Base-by-base conservation (phyloP, 495 filamentous ascomycete genomes). In the Lineolata rhizophorae region DNA sequence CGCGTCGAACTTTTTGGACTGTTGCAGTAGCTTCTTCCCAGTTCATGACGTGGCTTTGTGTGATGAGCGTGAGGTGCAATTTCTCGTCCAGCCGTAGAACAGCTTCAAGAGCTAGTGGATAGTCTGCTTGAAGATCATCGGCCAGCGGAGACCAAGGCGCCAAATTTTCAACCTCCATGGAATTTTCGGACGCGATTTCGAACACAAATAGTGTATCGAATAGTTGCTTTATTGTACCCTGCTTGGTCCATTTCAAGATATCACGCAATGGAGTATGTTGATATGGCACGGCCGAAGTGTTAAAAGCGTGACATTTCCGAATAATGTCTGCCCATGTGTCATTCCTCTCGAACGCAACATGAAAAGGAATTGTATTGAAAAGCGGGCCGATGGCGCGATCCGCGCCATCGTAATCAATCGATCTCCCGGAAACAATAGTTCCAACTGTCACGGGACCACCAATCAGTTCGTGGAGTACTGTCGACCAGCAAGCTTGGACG, bases 131-230 rank as follows among this genome's bases (percentile, higher is more conserved):
- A 2, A 44, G 50, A 5, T 51, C 48, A 0, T 57, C 56, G 13
- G 67, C 60, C 5, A 67, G 19, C 6, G 61, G 44, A 1, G 45
- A 53, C 72, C 77, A 82, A 1, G 76, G 42, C n/a, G n/a, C n/a
- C n/a, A n/a, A n/a, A n/a, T n/a, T n/a, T n/a, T n/a, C n/a, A n/a
- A n/a, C n/a, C n/a, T n/a, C n/a, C n/a, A n/a, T n/a, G n/a, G n/a
- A n/a, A n/a, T n/a, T n/a, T 18, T 40, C 35, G 3, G 16, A 24
- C 19, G 51, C 49, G 46, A 67, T 66, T 42, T 90, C 75, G 41
- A 90, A 93, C 0, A 83, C 74, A 43, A 94, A 91, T 3, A 95
- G 56, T 0, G 64, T 75, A 42, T 92, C 81, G 41, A 94, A 91
- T 16, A 92, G 46, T 30, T n/a, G n/a, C n/a, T n/a, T n/a, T n/a